Evolutionary conservation across 2,329 filamentous ascomycete species (phyloP), one percentile per base, ranked within the genome.

Genomic region (Penicillium palitans): DNA sequence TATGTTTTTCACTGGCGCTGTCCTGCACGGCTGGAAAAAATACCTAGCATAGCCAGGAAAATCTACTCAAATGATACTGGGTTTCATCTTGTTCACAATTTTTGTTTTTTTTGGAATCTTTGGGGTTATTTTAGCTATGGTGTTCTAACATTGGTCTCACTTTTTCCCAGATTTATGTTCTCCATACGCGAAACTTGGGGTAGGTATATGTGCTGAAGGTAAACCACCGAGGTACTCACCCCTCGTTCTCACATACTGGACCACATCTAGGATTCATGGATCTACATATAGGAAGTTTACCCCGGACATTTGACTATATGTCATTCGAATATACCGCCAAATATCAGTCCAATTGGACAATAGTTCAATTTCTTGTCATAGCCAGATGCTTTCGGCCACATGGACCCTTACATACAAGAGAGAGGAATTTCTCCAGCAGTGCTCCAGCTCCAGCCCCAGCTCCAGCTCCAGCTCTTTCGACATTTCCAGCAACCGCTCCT

Each of bases 31-130:
- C 66, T 68, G 60, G 63, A 68, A 67, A 68, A 67, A 62, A 67
- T 64, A 64, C 66, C 66, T 68, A 68, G 64, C 66, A 68, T 68
- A 68, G 66, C 61, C 55, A 78, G 70, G 15, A 77, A 69, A 45
- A 73, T 72, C 46, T 73, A 63, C 52, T 68, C 66, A 67, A 67
- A 68, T 68, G 61, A 66, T 64, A 68, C 66, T 64, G 66, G 66
- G 63, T 68, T 68, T 68, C 60, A 66, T 63, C 59, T 62, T 66
- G 64, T 68, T 68, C 65, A 67, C 59, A 53, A 27, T 29, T 47
- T 57, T 41, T 31, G 29, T 31, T 15, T 53, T 53, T 25, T 47
- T 47, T 41, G 42, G 21, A 6, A n/a, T 33, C 17, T 37, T 37
- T n/a, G 33, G 25, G 33, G 25, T 39, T 52, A 41, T 29, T n/a